These are phyloP conservation scores for Ichthyophthirius multifiliis DNA, from an alignment of 169 alveolate genomes.

Conservation along the genomic window DNA sequence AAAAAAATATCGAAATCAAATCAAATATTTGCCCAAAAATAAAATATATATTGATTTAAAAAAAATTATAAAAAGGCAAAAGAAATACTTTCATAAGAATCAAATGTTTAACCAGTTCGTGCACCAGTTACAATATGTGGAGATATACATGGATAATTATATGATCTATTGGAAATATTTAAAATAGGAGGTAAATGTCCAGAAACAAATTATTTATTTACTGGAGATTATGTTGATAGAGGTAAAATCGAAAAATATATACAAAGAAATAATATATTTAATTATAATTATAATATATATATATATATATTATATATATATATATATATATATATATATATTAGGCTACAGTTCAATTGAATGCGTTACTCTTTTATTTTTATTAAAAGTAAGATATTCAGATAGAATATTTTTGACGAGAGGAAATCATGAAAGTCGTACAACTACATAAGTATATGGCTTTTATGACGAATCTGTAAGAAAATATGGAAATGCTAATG, in stretches of 20 bases:
- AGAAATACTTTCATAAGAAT: conserved; percentile 58
- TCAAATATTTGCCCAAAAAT: no score
- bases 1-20: no score
- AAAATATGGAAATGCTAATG: conserved; percentile 47
- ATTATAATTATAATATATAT: no score
- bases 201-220: conserved; percentile 28
- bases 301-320: no score
- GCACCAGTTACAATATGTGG: conserved; percentile 65
- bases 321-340: neutral
- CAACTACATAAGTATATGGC: conserved; percentile 55
- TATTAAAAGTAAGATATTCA: conserved; percentile 53
- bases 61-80: conserved; percentile 49
- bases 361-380: conserved; percentile 37
- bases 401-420: conserved; percentile 58
- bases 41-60: neutral
- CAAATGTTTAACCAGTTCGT: conserved; percentile 55
- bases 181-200: conserved; percentile 29
- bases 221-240: conserved; percentile 39
- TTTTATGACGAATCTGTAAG: conserved; percentile 57
- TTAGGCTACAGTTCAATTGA: conserved; percentile 52
- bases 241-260: no score
- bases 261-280: no score
- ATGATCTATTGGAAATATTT: conserved; percentile 19
- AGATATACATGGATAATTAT: conserved; percentile 24
- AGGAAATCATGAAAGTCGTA: conserved; percentile 53